Conservation (phyloP, 306 rosid species). For the Lathyrus oleraceus region DNA sequence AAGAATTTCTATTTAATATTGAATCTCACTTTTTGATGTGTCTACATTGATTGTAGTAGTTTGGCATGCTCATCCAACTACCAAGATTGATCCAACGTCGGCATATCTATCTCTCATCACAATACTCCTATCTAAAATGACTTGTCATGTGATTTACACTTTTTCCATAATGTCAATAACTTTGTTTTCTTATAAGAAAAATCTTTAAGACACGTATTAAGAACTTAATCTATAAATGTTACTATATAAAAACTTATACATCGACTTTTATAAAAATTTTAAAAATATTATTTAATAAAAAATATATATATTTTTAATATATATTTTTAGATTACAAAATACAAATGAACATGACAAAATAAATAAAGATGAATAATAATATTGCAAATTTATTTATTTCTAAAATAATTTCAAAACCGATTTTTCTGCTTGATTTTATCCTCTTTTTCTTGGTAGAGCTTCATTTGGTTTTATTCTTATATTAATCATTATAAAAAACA, state of each 20-base stretch:
- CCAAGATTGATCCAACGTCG: conserved; percentile 21
- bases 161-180: neutral
- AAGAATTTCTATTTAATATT: neutral
- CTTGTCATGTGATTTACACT: conserved; percentile 37
- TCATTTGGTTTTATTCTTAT: neutral
- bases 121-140: neutral
- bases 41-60: neutral
- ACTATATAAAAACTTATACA: too few species aligned
- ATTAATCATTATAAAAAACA: neutral
- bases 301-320: too few species aligned
- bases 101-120: conserved; percentile 12
- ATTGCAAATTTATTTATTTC: neutral
- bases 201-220: too few species aligned
- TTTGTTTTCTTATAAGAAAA: neutral
- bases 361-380: neutral
- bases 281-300: too few species aligned
- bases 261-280: too few species aligned
- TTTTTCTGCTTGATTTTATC: neutral
- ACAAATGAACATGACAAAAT: too few species aligned
- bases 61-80: conserved; percentile 27
- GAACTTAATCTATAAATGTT: too few species aligned
- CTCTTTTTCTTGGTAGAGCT: neutral
- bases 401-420: neutral
- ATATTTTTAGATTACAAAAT: too few species aligned
- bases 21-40: conserved; percentile 22